phyloP scores from a whole-genome alignment of 306 rosid genomes.

The Prunus mongolica region DNA sequence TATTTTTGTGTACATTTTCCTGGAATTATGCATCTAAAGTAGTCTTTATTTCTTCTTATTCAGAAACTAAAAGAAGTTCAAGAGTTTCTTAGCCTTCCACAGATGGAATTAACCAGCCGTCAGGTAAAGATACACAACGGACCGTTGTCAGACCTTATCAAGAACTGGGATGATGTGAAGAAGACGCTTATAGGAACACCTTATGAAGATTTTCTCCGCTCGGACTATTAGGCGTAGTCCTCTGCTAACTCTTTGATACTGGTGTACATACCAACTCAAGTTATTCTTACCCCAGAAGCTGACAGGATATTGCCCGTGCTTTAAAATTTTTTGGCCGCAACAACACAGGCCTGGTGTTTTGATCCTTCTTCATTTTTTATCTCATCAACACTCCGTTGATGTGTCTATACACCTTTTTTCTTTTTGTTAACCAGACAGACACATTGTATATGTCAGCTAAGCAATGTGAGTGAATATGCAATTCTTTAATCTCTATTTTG shows the following conservation, averaged over 20 bases:
- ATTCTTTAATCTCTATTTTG: not conserved
- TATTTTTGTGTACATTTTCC: not conserved
- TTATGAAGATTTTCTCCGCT: constrained; percentile 62
- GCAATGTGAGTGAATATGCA: constrained; percentile 22
- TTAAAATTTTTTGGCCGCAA: constrained; percentile 11
- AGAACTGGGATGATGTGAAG: constrained; percentile 86
- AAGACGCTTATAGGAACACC: constrained; percentile 56
- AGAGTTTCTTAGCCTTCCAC: constrained; percentile 65
- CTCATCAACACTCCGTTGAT: constrained; percentile 36
- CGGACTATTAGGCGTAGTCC: constrained; percentile 47
- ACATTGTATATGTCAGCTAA: constrained; percentile 40
- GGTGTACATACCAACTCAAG: constrained; percentile 53
- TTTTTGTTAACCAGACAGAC: not conserved
- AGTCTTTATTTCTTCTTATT: not conserved
- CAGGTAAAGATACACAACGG: constrained; percentile 88
- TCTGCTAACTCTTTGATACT: constrained; percentile 31
- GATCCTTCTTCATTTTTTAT: constrained; percentile 8
- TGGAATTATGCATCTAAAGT: not conserved
- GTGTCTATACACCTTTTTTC: constrained; percentile 5
- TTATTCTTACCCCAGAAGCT: constrained; percentile 30
- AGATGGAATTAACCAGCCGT: constrained; percentile 61
- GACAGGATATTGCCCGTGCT: not conserved
- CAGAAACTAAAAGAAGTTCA: constrained; percentile 76
- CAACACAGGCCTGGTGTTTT: constrained; percentile 17
- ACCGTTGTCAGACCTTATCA: constrained; percentile 59